phyloP scores from a whole-genome alignment of 306 rosid genomes.

The Quercus engelmannii region DNA sequence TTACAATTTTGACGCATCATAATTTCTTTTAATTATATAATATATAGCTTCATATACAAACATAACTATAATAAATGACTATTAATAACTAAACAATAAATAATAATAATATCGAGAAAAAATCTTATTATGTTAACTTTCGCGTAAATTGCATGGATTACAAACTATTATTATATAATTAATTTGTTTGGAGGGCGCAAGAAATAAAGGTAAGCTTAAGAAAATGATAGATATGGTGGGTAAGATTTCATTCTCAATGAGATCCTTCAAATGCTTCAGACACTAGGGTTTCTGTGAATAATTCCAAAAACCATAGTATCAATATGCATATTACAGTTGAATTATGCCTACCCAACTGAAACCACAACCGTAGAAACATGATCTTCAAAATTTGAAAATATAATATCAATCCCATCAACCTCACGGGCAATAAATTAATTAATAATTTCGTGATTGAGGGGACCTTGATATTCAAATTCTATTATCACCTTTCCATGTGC shows the following conservation, averaged over 20 bases:
- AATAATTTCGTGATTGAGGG: not conserved
- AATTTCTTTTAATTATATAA: too few relatives aligned
- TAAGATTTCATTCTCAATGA: constrained; percentile 21
- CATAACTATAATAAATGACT: too few relatives aligned
- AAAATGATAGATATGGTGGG: constrained; percentile 16
- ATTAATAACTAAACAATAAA: too few relatives aligned
- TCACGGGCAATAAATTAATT: not conserved
- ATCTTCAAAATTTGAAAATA: not conserved
- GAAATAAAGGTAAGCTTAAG: not conserved
- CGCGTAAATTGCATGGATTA: too few relatives aligned
- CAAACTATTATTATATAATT: too few relatives aligned
- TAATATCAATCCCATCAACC: not conserved
- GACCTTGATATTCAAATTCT: not conserved
- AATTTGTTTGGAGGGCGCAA: not conserved
- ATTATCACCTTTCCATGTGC: not conserved
- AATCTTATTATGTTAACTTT: too few relatives aligned
- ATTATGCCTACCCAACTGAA: constrained; percentile 4
- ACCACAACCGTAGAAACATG: not conserved
- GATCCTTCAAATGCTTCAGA: not conserved
- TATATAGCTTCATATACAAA: too few relatives aligned
- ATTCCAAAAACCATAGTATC: not conserved
- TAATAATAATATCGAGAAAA: too few relatives aligned
- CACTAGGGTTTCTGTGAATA: not conserved
- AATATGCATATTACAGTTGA: not conserved
- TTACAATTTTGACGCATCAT: too few relatives aligned